Conservation (phyloP, 331 rosid species). For the Cydonia oblonga region DNA sequence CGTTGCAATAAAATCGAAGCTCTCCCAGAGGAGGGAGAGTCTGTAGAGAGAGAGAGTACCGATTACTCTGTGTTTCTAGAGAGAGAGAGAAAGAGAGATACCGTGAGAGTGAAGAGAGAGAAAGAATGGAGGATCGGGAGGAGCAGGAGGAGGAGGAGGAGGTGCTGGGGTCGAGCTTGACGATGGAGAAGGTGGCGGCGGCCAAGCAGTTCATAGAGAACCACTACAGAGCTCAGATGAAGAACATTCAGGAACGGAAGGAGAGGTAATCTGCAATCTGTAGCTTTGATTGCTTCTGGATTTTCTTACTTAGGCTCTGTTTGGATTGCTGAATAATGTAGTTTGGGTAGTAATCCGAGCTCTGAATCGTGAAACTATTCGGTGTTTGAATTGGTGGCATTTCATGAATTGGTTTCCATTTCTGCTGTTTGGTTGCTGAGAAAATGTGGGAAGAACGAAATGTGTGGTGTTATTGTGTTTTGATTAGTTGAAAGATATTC, state of each 20-base stretch:
- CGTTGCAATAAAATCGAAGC: slow-evolving; percentile 39
- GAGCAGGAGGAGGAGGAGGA: slow-evolving; percentile 39
- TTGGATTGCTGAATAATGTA: slow-evolving; percentile 11
- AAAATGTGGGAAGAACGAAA: slow-evolving; percentile 7
- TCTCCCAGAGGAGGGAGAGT: slow-evolving; percentile 23
- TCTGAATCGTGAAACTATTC: background rate
- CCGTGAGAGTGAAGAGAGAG: slow-evolving; percentile 2
- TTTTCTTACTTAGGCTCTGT: background rate
- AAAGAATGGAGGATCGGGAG: slow-evolving; percentile 60
- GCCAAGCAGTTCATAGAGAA: slow-evolving; percentile 97
- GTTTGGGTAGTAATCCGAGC: slow-evolving; percentile 6
- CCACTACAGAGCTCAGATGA: slow-evolving; percentile 96
- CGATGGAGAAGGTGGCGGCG: slow-evolving; percentile 99
- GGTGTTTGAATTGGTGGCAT: slow-evolving; percentile 9
- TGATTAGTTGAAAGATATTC: slow-evolving; percentile 8
- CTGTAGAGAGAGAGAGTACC: slow-evolving; percentile 29
- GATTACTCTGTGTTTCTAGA: background rate
- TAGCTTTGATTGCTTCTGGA: background rate
- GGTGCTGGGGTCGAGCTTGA: slow-evolving; percentile 81
- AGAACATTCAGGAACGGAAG: slow-evolving; percentile 90
- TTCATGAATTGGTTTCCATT: slow-evolving; percentile 13
- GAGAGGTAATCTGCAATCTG: slow-evolving; percentile 48
- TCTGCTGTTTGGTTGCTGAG: slow-evolving; percentile 15
- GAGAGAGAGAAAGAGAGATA: background rate
- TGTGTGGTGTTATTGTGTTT: background rate